Conservation (phyloP, 441 rosid genomes). For the Erysimum cheiri region DNA sequence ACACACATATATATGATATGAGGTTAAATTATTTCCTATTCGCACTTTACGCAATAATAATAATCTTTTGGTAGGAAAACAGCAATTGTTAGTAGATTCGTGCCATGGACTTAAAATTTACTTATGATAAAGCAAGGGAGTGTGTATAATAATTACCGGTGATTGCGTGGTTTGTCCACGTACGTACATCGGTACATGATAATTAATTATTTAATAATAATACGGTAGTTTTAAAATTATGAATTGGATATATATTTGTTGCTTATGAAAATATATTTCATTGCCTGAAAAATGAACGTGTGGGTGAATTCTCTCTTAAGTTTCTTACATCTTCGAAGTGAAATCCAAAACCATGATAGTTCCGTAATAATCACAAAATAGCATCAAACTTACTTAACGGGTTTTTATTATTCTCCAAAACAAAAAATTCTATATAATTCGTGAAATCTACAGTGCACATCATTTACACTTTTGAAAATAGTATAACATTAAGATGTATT, state of each 20-base stretch:
- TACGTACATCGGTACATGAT: background rate
- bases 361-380: slow-evolving; percentile 11
- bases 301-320: slow-evolving; percentile 22
- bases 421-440: background rate
- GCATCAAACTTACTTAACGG: background rate
- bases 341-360: slow-evolving; percentile 6
- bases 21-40: background rate
- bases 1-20: background rate
- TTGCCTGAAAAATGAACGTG: slow-evolving; percentile 35
- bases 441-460: background rate
- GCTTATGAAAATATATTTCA: background rate
- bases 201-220: slow-evolving; percentile 8
- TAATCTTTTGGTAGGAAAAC: background rate
- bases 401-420: background rate
- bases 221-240: slow-evolving; percentile 10
- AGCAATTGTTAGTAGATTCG: slow-evolving; percentile 11
- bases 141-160: slow-evolving; percentile 21
- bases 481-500: background rate
- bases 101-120: slow-evolving; percentile 6
- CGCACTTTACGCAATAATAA: background rate
- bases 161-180: slow-evolving; percentile 32
- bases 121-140: background rate
- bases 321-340: background rate
- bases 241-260: background rate
- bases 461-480: background rate